A percentile compares a stretch with the other conserved stretches of the same genome.
Conservation (phyloP, 2,329 filamentous ascomycete species). For the Claviceps pazoutovae region DNA sequence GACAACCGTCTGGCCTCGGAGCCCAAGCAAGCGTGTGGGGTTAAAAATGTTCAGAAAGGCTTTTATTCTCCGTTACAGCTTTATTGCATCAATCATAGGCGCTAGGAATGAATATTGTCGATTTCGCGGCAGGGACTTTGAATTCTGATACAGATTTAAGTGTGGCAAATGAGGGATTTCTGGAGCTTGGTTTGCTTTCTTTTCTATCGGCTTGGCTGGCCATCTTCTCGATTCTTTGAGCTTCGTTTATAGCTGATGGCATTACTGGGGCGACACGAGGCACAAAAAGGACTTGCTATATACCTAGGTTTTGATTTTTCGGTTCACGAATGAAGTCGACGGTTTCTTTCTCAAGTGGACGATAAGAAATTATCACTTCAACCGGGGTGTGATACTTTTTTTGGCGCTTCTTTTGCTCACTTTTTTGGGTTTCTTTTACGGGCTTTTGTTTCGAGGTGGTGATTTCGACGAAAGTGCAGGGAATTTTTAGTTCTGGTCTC, state of each 20-base stretch:
- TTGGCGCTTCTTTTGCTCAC: constrained; percentile 2
- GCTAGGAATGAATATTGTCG: constrained; percentile 5
- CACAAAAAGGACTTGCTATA: constrained; percentile 10
- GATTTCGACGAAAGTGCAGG: background rate
- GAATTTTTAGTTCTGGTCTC: constrained; percentile 8
- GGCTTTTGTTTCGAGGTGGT: background rate
- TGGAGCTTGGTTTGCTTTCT: constrained; percentile 1
- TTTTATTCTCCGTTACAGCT: background rate
- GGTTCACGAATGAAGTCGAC: constrained; percentile 5
- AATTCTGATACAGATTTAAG: background rate
- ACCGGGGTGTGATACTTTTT: constrained; percentile 7
- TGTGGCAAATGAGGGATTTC: constrained; percentile 12
- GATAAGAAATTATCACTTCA: constrained; percentile 7
- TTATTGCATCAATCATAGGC: constrained; percentile 3
- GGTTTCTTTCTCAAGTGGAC: constrained; percentile 2
- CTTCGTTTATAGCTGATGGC: constrained; percentile 7
- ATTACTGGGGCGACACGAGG: constrained; percentile 11
- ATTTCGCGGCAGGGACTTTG: background rate
- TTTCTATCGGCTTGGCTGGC: constrained; percentile 4
- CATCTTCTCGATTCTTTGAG: constrained; percentile 5
- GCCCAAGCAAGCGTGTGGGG: constrained; percentile 93
- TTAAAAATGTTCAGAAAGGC: constrained; percentile 27
- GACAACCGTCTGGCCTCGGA: constrained; percentile 65
- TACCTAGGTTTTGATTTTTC: constrained; percentile 10
- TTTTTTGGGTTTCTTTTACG: too few relatives aligned